Evolutionary conservation across 176 grass and related monocot species (phyloP), one percentile per base, ranked within the genome.

Genomic region (Pharus latifolius): DNA sequence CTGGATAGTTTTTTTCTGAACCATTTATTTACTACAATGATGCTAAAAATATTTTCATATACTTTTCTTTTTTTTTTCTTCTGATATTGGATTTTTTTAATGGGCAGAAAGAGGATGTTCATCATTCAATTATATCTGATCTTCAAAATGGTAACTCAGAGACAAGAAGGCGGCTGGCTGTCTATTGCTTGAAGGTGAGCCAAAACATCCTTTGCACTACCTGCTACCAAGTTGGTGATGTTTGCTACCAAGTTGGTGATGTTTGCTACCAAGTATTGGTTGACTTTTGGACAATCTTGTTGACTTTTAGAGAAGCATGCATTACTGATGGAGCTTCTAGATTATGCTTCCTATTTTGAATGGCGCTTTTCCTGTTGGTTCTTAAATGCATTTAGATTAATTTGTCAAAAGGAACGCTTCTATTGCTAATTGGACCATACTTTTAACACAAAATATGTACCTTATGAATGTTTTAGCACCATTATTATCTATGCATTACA

Each of bases 71-170:
- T 59, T 59, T 64, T 17, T 4, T 82, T 77, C 15, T 67, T 65
- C 49, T 88, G 13, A 60, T 59, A 56, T 33, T 81, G 43, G 22
- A 22, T 65, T 17, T 50, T 73, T 54, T 60, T 74, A 18, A 32
- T 80, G 77, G 62, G 44, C 78, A 98, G 94, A 98, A 93, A 93
- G 94, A 98, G 69, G 94, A 98, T 72, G 94, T 93, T 63, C 94
- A 98, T 65, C 94, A 98, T 88, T 98, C 94, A 57, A 98, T 98
- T 75, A 98, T 93, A 93, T 98, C 90, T 71, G 90, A 93, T 75
- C 89, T 98, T 85, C 94, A 98, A 93, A 98, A 98, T 73, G 94
- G 87, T 10, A 98, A 93, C 46, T 63, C 89, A n/a, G 94, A 98
- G 68, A 88, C 89, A 59, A 88, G 89, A 85, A 90, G 94, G 34